phyloP scores from a whole-genome alignment of 306 rosid species.

The Hippophae gyantsensis region DNA sequence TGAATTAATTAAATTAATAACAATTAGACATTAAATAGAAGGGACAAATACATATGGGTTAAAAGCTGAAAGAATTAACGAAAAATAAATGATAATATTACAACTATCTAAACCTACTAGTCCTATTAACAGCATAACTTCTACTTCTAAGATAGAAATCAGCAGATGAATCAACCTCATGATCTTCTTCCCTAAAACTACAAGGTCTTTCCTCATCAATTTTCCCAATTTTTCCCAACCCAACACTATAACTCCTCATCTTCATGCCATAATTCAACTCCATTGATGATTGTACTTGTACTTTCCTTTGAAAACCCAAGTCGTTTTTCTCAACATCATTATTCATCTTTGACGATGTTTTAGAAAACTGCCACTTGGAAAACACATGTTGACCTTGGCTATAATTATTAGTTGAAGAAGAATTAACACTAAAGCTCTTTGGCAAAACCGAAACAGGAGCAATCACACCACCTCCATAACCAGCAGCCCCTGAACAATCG shows the following conservation, averaged over 20 bases:
- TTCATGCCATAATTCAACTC: conserved; percentile 19
- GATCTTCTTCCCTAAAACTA: conserved; percentile 30
- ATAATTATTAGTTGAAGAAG: neutral
- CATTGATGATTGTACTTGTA: neutral
- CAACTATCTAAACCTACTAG: neutral
- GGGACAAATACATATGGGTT: too few species aligned
- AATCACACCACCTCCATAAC: conserved; percentile 1
- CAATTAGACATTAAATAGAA: too few species aligned
- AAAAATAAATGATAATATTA: too few species aligned
- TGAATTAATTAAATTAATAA: too few species aligned
- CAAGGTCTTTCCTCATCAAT: conserved; percentile 51
- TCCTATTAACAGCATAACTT: conserved; percentile 12
- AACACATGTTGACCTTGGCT: neutral
- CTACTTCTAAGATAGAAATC: conserved; percentile 27
- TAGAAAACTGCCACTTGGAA: conserved; percentile 4
- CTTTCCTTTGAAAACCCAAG: conserved; percentile 11
- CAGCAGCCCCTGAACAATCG: conserved; percentile 29
- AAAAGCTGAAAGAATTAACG: too few species aligned
- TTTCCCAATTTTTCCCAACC: conserved; percentile 32
- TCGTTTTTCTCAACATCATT: conserved; percentile 4
- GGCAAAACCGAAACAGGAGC: conserved; percentile 13
- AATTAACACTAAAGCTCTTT: conserved; percentile 11
- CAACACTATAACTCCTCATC: conserved; percentile 26
- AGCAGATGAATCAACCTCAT: neutral
- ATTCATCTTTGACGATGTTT: neutral